Evolutionary conservation across 179 eudicot species (phyloP).

Genomic region (Nepenthes alata): DNA sequence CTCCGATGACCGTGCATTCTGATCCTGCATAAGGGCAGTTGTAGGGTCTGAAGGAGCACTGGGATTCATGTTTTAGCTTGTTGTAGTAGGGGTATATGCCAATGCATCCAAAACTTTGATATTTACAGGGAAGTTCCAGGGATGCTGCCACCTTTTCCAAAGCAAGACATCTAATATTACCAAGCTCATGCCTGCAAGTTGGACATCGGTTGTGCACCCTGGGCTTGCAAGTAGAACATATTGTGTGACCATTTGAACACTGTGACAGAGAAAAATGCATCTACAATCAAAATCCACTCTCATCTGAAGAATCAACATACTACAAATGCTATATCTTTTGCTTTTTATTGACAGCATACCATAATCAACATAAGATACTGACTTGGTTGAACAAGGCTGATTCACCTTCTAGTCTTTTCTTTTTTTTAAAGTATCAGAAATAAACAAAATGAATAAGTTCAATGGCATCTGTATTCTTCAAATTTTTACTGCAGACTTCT

Average conservation of each 20-base stretch:
- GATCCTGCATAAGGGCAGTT: constrained; percentile 83
- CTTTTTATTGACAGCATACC: too few relatives aligned
- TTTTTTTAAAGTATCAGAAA: too few relatives aligned
- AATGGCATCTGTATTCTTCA: too few relatives aligned
- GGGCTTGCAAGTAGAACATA: constrained; percentile 74
- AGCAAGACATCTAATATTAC: constrained; percentile 74
- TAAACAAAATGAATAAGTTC: too few relatives aligned
- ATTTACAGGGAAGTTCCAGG: constrained; percentile 76
- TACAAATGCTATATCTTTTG: too few relatives aligned
- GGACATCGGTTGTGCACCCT: constrained; percentile 83
- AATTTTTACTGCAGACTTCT: too few relatives aligned
- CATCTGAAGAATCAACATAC: too few relatives aligned
- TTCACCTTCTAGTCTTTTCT: too few relatives aligned
- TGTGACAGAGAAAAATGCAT: constrained; percentile 14
- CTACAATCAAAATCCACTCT: background rate
- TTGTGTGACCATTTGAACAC: constrained; percentile 81
- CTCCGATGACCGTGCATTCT: constrained; percentile 62
- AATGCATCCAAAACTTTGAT: constrained; percentile 52
- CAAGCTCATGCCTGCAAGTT: constrained; percentile 85
- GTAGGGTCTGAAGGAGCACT: constrained; percentile 60
- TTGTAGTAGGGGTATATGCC: constrained; percentile 73
- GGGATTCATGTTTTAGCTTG: constrained; percentile 74
- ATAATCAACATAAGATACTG: too few relatives aligned
- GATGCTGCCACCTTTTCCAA: constrained; percentile 81
- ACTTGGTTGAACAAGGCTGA: too few relatives aligned